A percentile compares a stretch with the other conserved stretches of the same genome.
phyloP scores from a whole-genome alignment of 495 filamentous ascomycete species.

The Aspergillus hancockii region DNA sequence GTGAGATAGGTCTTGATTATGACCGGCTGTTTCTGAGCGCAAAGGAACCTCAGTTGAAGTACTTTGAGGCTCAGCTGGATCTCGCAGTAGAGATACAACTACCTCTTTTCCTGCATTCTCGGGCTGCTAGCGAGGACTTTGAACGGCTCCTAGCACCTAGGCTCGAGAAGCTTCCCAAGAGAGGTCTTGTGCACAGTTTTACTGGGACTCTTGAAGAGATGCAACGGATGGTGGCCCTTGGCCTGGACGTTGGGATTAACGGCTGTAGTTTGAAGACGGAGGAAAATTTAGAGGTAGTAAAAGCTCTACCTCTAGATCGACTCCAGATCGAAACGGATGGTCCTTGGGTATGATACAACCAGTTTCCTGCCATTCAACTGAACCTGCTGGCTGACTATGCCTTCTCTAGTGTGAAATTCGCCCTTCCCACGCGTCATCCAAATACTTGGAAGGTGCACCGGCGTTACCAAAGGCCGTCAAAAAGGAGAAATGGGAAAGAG shows the following conservation, averaged over 20 bases:
- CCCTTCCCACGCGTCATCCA: slow-evolving; percentile 53
- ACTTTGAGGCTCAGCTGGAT: slow-evolving; percentile 78
- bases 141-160: slow-evolving; percentile 58
- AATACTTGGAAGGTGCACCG: slow-evolving; percentile 46
- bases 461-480: slow-evolving; percentile 65
- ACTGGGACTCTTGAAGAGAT: slow-evolving; percentile 85
- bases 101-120: slow-evolving; percentile 87
- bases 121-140: slow-evolving; percentile 82
- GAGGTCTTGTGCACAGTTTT: slow-evolving; percentile 87
- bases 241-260: slow-evolving; percentile 84
- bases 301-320: slow-evolving; percentile 67
- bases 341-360: slow-evolving; percentile 62
- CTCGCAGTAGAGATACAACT: slow-evolving; percentile 76
- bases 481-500: slow-evolving; percentile 89
- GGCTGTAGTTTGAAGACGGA: slow-evolving; percentile 91
- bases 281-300: slow-evolving; percentile 81
- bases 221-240: slow-evolving; percentile 69
- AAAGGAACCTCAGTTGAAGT: slow-evolving; percentile 76
- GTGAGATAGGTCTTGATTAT: slow-evolving; percentile 95
- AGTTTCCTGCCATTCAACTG: not conserved
- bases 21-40: slow-evolving; percentile 80
- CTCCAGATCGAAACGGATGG: slow-evolving; percentile 94
- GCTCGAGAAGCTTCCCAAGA: slow-evolving; percentile 59
- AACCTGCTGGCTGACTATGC: slow-evolving; percentile 10
- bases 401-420: slow-evolving; percentile 53